Evolutionary conservation across 169 alveolate genomes (phyloP).

Genomic region (Fabrea salina): DNA sequence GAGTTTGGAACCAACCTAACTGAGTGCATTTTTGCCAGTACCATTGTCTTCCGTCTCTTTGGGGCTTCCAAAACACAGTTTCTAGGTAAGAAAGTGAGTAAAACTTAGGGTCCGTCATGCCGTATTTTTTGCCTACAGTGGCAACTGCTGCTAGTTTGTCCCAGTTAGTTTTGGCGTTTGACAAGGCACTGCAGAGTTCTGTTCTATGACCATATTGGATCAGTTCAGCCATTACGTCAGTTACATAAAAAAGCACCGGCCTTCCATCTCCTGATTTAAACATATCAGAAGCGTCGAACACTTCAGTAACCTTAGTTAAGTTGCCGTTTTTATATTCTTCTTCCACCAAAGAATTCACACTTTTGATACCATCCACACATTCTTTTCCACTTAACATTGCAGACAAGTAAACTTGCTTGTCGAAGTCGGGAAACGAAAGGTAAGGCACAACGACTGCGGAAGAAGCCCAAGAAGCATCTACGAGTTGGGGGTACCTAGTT

Average conservation of each 20-base stretch:
- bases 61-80: constrained; percentile 28
- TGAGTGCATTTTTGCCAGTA: constrained; percentile 62
- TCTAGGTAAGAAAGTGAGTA: constrained; percentile 44
- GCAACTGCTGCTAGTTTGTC: constrained; percentile 25
- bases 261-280: constrained; percentile 34
- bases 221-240: constrained; percentile 44
- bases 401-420: constrained; percentile 30
- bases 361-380: background rate
- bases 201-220: constrained; percentile 60
- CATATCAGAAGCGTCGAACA: background rate
- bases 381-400: constrained; percentile 33
- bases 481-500: constrained; percentile 58
- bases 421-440: constrained; percentile 36
- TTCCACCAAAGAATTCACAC: background rate
- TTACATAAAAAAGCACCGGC: constrained; percentile 45
- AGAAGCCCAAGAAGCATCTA: constrained; percentile 60
- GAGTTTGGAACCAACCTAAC: constrained; percentile 58
- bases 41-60: constrained; percentile 56
- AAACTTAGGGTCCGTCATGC: constrained; percentile 15
- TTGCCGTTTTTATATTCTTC: background rate
- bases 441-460: constrained; percentile 51
- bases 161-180: background rate
- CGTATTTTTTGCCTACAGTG: constrained; percentile 18
- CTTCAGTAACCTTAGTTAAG: constrained; percentile 19
- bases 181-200: constrained; percentile 41